These are phyloP conservation scores for Hypholoma fasciculare DNA, from an alignment of 768 basidiomycete species.

Conservation along the genomic window DNA sequence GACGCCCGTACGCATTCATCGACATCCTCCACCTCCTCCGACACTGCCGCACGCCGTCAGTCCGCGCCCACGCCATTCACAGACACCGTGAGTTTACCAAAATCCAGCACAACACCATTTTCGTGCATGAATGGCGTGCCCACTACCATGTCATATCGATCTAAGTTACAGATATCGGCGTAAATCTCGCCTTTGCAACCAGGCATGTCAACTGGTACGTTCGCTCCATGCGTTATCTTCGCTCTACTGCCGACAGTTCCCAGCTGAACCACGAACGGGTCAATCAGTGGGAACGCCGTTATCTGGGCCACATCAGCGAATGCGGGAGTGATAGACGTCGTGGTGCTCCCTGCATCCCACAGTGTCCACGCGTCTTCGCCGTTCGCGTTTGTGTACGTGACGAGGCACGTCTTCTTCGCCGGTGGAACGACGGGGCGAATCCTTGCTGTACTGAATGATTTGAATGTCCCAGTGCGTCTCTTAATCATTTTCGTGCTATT, in stretches of 20 bases:
- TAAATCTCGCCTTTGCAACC: conserved; percentile 11
- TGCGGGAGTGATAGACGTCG: conserved; percentile 14
- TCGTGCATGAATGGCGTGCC: conserved; percentile 32
- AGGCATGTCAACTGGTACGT: conserved; percentile 10
- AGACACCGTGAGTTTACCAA: conserved; percentile 14
- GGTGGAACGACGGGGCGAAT: neutral
- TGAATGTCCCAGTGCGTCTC: neutral
- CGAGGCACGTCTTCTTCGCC: conserved; percentile 16
- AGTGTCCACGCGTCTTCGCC: conserved; percentile 17
- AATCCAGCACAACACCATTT: conserved; percentile 24
- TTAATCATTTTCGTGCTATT: too few relatives aligned
- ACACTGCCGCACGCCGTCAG: neutral
- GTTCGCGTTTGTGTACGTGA: conserved; percentile 7
- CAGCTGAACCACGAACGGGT: conserved; percentile 26
- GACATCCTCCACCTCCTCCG: neutral
- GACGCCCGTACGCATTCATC: too few relatives aligned
- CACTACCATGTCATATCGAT: conserved; percentile 34
- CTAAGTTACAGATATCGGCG: conserved; percentile 35
- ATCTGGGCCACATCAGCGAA: conserved; percentile 17
- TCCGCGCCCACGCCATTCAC: conserved; percentile 2
- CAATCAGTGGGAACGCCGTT: conserved; percentile 4
- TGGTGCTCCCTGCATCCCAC: conserved; percentile 24
- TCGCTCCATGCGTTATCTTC: conserved; percentile 25
- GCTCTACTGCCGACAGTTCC: conserved; percentile 31
- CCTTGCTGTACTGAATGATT: neutral